A percentile compares a stretch with the other conserved stretches of the same genome.
Evolutionary conservation across 202 grass and related monocot genomes (phyloP).

Genomic region (Zoysia matrella): DNA sequence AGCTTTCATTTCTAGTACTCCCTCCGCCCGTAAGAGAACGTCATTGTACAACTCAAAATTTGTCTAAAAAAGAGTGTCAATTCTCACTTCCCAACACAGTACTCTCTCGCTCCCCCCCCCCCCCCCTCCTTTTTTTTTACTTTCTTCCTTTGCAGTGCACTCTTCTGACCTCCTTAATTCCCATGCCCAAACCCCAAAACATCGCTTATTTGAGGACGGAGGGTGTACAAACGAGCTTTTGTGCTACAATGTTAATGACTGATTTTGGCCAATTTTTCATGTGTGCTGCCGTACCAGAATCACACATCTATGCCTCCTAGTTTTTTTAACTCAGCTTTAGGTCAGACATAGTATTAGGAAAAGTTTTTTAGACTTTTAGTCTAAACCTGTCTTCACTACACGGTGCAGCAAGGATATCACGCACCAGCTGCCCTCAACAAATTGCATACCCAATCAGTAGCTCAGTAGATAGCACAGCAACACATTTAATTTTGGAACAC

Average conservation of each 20-base stretch:
- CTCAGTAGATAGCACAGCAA: constrained; percentile 10
- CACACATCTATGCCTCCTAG: neutral
- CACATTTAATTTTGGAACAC: constrained; percentile 8
- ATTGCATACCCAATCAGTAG: constrained; percentile 2
- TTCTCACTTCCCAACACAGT: no score
- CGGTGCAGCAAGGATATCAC: neutral
- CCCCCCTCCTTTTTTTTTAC: no score
- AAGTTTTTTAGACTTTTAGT: neutral
- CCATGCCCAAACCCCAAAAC: no score
- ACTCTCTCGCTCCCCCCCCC: no score
- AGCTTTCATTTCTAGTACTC: neutral
- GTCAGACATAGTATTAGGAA: neutral
- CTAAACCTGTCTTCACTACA: constrained; percentile 15
- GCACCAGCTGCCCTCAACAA: constrained; percentile 19
- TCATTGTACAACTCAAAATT: no score
- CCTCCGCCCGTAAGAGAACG: no score
- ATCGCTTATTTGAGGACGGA: no score
- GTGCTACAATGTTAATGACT: neutral
- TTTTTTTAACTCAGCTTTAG: neutral
- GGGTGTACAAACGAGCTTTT: neutral
- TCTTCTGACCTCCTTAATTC: no score
- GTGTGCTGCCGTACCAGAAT: neutral
- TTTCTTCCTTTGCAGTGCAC: no score
- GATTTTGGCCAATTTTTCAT: constrained; percentile 2
- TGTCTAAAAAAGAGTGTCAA: no score